Percentiles rank a stretch among this genome's conserved stretches.
These are phyloP conservation scores for Tubosaeta sp. DNA, from an alignment of 768 basidiomycete species.

Conservation along the genomic window DNA sequence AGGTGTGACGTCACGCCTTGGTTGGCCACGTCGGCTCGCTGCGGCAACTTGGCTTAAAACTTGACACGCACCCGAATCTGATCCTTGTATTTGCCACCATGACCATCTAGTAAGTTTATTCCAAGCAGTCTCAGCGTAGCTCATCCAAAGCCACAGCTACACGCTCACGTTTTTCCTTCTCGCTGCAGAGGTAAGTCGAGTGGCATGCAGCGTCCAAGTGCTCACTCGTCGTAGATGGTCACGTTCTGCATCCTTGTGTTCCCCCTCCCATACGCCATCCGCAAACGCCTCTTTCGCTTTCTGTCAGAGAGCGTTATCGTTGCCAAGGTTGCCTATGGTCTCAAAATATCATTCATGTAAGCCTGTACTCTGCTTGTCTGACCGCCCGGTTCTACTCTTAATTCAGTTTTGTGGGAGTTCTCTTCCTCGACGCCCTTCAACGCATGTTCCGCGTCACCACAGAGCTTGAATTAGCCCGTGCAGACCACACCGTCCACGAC, in stretches of 20 bases:
- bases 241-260: slow-evolving; percentile 83
- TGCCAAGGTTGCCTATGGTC: slow-evolving; percentile 83
- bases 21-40: slow-evolving; percentile 17
- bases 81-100: slow-evolving; percentile 26
- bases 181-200: slow-evolving; percentile 56
- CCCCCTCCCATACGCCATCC: slow-evolving; percentile 75
- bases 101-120: slow-evolving; percentile 42
- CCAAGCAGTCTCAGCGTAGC: background rate
- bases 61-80: background rate
- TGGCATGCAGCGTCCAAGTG: background rate
- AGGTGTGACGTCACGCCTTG: slow-evolving; percentile 25
- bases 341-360: slow-evolving; percentile 94
- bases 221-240: slow-evolving; percentile 48
- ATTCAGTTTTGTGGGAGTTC: slow-evolving; percentile 70
- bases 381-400: background rate
- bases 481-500: slow-evolving; percentile 48
- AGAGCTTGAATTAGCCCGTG: slow-evolving; percentile 65
- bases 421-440: slow-evolving; percentile 90
- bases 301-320: slow-evolving; percentile 64
- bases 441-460: slow-evolving; percentile 82
- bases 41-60: background rate
- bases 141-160: slow-evolving; percentile 45
- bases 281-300: slow-evolving; percentile 68
- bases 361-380: slow-evolving; percentile 17
- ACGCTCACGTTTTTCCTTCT: slow-evolving; percentile 77